A percentile compares a stretch with the other conserved stretches of the same genome.
These are phyloP conservation scores for Didymella glomerata DNA, from an alignment of 2,329 filamentous ascomycete species.

Conservation along the genomic window DNA sequence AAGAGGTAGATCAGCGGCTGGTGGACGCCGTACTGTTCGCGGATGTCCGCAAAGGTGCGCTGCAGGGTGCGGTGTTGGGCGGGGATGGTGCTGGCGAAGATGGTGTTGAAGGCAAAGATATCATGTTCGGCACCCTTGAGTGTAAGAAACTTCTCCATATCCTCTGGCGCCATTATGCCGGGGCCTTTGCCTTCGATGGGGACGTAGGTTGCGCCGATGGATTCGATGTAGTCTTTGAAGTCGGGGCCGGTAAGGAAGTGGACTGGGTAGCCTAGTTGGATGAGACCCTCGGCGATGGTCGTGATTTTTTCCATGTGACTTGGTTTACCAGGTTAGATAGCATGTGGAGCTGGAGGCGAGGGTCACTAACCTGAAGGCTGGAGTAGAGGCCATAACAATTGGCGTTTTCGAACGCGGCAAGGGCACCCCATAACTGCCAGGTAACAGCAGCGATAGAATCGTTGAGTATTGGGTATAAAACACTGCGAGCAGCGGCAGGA, in stretches of 20 bases:
- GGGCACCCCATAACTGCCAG: background rate
- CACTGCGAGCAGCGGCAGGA: slow-evolving; percentile 8
- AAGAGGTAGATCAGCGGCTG: background rate
- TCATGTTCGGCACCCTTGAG: background rate
- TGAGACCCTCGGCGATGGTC: slow-evolving; percentile 49
- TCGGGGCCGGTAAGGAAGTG: slow-evolving; percentile 53
- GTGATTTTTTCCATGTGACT: slow-evolving; percentile 35
- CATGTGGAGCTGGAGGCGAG: background rate
- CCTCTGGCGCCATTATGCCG: background rate
- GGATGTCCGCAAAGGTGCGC: background rate
- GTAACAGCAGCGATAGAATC: background rate
- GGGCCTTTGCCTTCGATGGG: background rate
- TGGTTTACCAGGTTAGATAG: background rate
- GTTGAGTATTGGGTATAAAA: slow-evolving; percentile 7
- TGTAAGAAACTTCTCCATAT: background rate
- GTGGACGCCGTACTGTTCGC: background rate
- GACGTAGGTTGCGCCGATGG: background rate
- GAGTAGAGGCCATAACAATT: slow-evolving; percentile 30
- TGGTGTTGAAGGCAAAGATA: background rate
- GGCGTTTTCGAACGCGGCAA: slow-evolving; percentile 23
- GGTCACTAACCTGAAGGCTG: slow-evolving; percentile 20
- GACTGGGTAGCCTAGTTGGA: slow-evolving; percentile 53
- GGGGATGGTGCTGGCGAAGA: background rate
- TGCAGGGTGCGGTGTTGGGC: background rate
- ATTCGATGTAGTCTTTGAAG: slow-evolving; percentile 39